phyloP scores from a whole-genome alignment of 2,329 filamentous ascomycete species.

The Dactylellina leptospora region DNA sequence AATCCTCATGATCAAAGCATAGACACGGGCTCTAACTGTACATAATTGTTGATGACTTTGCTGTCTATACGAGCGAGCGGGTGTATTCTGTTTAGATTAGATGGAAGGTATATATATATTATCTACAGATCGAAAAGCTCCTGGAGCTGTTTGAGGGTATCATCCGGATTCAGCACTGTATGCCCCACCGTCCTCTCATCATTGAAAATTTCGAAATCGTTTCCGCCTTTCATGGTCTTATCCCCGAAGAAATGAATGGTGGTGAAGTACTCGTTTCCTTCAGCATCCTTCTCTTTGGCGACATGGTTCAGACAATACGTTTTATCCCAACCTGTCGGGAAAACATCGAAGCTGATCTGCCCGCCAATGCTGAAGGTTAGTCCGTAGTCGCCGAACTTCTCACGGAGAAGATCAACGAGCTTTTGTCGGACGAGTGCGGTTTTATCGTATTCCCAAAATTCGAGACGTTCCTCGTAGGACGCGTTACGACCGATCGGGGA shows the following conservation, averaged over 20 bases:
- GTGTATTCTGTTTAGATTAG: not conserved
- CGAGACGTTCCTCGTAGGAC: constrained; percentile 75
- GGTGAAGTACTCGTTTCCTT: constrained; percentile 60
- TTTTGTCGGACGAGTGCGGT: constrained; percentile 77
- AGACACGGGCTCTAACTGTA: no score
- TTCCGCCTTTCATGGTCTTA: constrained; percentile 89
- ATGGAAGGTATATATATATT: not conserved
- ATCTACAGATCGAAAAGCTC: constrained; percentile 76
- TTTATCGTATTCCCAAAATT: constrained; percentile 83
- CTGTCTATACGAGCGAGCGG: not conserved
- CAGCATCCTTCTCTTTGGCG: constrained; percentile 71
- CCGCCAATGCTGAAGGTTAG: constrained; percentile 95
- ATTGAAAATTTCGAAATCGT: constrained; percentile 92
- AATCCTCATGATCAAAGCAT: constrained; percentile 52
- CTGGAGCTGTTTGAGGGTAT: constrained; percentile 81
- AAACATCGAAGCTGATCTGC: constrained; percentile 98
- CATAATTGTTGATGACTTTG: not conserved
- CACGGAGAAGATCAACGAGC: constrained; percentile 78
- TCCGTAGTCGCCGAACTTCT: constrained; percentile 82
- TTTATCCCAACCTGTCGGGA: constrained; percentile 98
- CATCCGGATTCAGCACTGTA: constrained; percentile 79
- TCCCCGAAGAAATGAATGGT: constrained; percentile 98
- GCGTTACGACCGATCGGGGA: constrained; percentile 87
- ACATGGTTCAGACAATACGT: constrained; percentile 92
- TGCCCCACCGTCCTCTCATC: constrained; percentile 86